Evolutionary conservation across 257 asterid species (phyloP), one percentile per base, ranked within the genome.

Genomic region (Ilex asprella): DNA sequence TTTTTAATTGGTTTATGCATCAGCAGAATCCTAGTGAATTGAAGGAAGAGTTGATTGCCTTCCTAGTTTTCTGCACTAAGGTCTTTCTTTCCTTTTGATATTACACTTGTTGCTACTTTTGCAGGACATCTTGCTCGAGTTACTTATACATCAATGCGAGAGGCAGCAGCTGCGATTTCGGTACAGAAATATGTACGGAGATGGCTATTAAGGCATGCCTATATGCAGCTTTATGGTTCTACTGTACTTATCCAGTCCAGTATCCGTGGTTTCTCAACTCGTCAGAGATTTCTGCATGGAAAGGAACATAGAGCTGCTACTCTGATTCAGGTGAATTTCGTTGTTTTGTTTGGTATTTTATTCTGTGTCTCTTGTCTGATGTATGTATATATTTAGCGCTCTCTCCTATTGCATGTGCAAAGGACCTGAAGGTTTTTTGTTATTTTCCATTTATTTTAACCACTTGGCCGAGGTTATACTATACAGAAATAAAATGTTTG

Each of bases 271-370:
- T 89, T 82, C 72, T 80, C 78, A 31, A 67, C 83, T 13, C 89
- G 96, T 32, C 79, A 64, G 63, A 83, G 67, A 63, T 89, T 87
- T 74, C 68, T 81, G 62, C 62, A 59, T 64, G 46, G 72, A 58
- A 93, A 81, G 78, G 88, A 85, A 75, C 80, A 78, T 61, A 79
- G 67, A 64, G 99, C 99, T 67, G 96, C 95, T 67, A 79, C 82
- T 75, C 46, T 77, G 56, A 87, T 93, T 75, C 99, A 93, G 99
- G 99, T 86, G 62, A 68, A 31, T 54, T 44, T 69, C 59, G 41
- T 68, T 68, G 53, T 62, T 55, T 12, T 59, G 59, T 12, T 71
- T 63, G 50, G 31, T 52, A 31, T 47, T 43, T 66, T 53, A 31
- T 46, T 11, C 14, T 61, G n/a, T n/a, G 53, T 56, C 61, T 64